Evolutionary conservation across 345 rosid species (phyloP).

Genomic region (Arabidopsis suecica): DNA sequence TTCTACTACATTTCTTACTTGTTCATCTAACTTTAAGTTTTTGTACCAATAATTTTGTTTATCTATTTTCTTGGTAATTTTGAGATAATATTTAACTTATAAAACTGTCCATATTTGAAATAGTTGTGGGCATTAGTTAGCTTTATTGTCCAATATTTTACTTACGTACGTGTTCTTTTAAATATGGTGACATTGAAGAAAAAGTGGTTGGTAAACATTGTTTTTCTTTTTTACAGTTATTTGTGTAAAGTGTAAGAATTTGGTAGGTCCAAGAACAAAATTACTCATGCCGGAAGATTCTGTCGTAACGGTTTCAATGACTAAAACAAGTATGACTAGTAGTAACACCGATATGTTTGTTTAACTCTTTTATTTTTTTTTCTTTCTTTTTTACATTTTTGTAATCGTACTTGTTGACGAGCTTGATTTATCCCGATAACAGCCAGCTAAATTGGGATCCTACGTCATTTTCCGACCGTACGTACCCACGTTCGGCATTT

Average conservation of each 20-base stretch:
- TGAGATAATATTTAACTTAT: background rate
- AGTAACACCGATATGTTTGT: background rate
- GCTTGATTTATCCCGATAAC: background rate
- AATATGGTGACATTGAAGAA: background rate
- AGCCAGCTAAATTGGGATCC: background rate
- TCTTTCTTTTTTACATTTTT: too few relatives aligned
- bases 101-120: background rate
- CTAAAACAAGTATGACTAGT: background rate
- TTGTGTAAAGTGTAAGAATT: background rate
- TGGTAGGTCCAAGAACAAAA: slow-evolving; percentile 19
- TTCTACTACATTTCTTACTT: background rate
- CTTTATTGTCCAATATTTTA: background rate
- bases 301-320: slow-evolving; percentile 27
- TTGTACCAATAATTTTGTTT: background rate
- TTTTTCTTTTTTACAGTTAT: background rate
- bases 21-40: background rate
- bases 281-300: slow-evolving; percentile 24
- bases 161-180: background rate
- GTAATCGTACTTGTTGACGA: background rate
- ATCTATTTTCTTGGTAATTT: background rate
- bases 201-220: background rate
- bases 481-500: slow-evolving; percentile 26
- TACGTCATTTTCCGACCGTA: slow-evolving; percentile 38
- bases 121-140: background rate
- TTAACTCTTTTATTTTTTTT: background rate